Conservation (phyloP, 2,329 filamentous ascomycete genomes). For the Botryotinia calthae region DNA sequence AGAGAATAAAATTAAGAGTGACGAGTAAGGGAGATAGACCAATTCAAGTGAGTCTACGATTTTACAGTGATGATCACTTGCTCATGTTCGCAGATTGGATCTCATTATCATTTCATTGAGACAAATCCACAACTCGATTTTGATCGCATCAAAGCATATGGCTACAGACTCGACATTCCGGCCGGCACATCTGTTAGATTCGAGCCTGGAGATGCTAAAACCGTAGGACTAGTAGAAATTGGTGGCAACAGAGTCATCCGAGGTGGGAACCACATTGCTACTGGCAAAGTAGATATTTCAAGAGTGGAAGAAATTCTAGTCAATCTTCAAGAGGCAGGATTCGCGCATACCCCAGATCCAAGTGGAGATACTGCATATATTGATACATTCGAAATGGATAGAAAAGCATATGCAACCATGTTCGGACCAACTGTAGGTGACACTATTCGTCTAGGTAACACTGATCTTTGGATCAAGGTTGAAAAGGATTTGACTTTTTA, state of each 20-base stretch:
- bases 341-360: constrained; percentile 72
- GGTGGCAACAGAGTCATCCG: constrained; percentile 75
- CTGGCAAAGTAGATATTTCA: constrained; percentile 64
- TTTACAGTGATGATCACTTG: neutral
- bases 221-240: constrained; percentile 86
- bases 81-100: constrained; percentile 59
- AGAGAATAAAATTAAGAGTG: constrained; percentile 70
- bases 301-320: constrained; percentile 64
- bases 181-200: constrained; percentile 91
- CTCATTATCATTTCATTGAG: constrained; percentile 95
- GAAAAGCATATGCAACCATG: constrained; percentile 79
- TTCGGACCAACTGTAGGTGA: constrained; percentile 92
- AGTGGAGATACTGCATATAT: constrained; percentile 50
- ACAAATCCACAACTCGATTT: constrained; percentile 89
- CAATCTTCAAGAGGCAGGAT: constrained; percentile 68
- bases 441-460: constrained; percentile 74
- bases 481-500: constrained; percentile 82
- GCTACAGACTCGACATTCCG: constrained; percentile 83
- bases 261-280: constrained; percentile 79
- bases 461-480: constrained; percentile 86
- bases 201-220: constrained; percentile 89
- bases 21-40: constrained; percentile 86
- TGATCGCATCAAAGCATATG: constrained; percentile 78
- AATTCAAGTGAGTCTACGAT: constrained; percentile 62
- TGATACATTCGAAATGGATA: constrained; percentile 67